Evolutionary conservation across 1,139 yeast genomes (phyloP).

Genomic region (Saccharomyces hybrid): DNA sequence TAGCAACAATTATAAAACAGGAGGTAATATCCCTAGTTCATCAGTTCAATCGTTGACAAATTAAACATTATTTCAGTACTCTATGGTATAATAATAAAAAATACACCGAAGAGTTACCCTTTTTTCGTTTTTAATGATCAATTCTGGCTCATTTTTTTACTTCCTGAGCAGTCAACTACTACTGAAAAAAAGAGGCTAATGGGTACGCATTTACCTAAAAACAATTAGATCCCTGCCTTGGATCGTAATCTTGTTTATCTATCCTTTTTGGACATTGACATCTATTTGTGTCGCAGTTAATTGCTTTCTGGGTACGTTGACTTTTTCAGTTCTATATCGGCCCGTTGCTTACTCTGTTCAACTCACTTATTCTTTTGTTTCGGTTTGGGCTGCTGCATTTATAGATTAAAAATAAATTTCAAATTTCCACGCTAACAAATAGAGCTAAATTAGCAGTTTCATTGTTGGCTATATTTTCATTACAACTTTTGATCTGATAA

Average conservation of each 20-base stretch:
- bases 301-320: background rate
- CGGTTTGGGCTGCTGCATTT: background rate
- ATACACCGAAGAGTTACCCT: background rate
- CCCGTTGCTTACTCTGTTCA: background rate
- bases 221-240: background rate
- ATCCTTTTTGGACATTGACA: background rate
- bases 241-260: background rate
- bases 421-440: background rate
- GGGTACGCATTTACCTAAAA: background rate
- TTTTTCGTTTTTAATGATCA: background rate
- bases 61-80: background rate
- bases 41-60: background rate
- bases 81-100: background rate
- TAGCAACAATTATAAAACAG: background rate
- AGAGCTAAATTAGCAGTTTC: background rate
- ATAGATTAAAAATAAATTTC: background rate
- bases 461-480: background rate
- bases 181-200: background rate
- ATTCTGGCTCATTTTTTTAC: background rate
- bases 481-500: background rate
- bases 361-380: background rate
- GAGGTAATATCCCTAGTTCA: background rate
- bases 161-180: background rate
- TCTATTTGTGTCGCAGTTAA: background rate
- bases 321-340: background rate